Conservation (phyloP, 768 basidiomycete species). For the Termitomyces heimii region DNA sequence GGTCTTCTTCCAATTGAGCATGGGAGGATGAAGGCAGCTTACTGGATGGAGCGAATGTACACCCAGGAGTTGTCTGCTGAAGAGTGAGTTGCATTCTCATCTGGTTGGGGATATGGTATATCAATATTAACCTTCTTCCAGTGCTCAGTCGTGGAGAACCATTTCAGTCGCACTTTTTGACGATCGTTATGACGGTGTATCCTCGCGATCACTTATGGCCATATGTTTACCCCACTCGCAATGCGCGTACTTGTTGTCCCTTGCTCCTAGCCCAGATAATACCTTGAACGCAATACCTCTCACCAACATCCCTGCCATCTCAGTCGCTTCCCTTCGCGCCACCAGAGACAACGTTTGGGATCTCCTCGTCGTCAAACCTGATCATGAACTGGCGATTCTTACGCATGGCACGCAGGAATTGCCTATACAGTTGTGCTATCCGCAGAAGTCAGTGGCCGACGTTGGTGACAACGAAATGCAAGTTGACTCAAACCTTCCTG, state of each 20-base stretch:
- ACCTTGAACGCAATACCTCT: slow-evolving; percentile 34
- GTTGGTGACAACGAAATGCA: slow-evolving; percentile 17
- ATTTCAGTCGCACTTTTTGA: slow-evolving; percentile 63
- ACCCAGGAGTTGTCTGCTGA: slow-evolving; percentile 37
- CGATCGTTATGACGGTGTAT: slow-evolving; percentile 52
- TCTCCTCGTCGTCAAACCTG: slow-evolving; percentile 57
- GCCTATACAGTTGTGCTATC: slow-evolving; percentile 26
- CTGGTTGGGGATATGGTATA: not conserved
- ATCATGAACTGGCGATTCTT: slow-evolving; percentile 47
- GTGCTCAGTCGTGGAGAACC: slow-evolving; percentile 34
- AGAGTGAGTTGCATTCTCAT: slow-evolving; percentile 39
- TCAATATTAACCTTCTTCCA: slow-evolving; percentile 15
- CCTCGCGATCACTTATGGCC: slow-evolving; percentile 46
- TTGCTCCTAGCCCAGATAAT: slow-evolving; percentile 38
- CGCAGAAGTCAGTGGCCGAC: slow-evolving; percentile 6
- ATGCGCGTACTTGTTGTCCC: slow-evolving; percentile 38
- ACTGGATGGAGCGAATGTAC: slow-evolving; percentile 64
- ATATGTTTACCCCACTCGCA: slow-evolving; percentile 47
- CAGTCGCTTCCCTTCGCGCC: slow-evolving; percentile 52
- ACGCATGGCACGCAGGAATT: slow-evolving; percentile 53
- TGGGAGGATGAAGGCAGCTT: slow-evolving; percentile 62
- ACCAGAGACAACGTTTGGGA: slow-evolving; percentile 65
- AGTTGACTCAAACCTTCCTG: slow-evolving; percentile 10
- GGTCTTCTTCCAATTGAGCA: slow-evolving; percentile 41
- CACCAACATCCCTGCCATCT: slow-evolving; percentile 35